These are phyloP conservation scores for Colletotrichum liriopes DNA, from an alignment of 2,329 filamentous ascomycete genomes.

Conservation along the genomic window DNA sequence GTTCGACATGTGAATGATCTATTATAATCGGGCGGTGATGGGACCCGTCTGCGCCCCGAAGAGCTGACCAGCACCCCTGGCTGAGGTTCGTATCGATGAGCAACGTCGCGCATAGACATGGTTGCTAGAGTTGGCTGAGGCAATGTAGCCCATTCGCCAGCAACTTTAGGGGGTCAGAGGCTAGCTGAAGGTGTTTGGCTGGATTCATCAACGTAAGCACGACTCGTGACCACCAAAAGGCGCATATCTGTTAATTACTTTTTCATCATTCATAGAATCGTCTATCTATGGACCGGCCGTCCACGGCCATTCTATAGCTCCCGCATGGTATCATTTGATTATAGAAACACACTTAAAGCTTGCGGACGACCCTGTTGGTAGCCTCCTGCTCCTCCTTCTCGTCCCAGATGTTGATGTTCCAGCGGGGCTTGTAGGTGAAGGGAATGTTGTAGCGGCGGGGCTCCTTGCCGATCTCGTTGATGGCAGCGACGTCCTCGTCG, in stretches of 20 bases:
- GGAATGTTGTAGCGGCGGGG: conserved; percentile 63
- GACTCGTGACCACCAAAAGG: no score
- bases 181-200: no score
- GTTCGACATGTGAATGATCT: background rate
- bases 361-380: conserved; percentile 62
- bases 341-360: conserved; percentile 41
- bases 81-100: no score
- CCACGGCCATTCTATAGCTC: conserved; percentile 9
- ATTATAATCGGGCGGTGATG: no score
- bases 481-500: conserved; percentile 71
- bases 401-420: conserved; percentile 71
- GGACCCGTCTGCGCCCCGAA: no score
- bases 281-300: conserved; percentile 11
- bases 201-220: no score
- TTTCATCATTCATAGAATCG: conserved; percentile 34
- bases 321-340: conserved; percentile 35
- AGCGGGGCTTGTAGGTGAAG: conserved; percentile 58
- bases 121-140: no score
- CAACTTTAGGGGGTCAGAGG: no score
- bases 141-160: no score
- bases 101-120: no score
- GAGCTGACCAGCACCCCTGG: no score
- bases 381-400: conserved; percentile 68
- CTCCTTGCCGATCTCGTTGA: conserved; percentile 73
- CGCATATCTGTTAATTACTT: background rate